Percentiles rank a stretch among this genome's conserved stretches.
Conservation (phyloP, 179 eudicot genomes). For the Silene coronaria region DNA sequence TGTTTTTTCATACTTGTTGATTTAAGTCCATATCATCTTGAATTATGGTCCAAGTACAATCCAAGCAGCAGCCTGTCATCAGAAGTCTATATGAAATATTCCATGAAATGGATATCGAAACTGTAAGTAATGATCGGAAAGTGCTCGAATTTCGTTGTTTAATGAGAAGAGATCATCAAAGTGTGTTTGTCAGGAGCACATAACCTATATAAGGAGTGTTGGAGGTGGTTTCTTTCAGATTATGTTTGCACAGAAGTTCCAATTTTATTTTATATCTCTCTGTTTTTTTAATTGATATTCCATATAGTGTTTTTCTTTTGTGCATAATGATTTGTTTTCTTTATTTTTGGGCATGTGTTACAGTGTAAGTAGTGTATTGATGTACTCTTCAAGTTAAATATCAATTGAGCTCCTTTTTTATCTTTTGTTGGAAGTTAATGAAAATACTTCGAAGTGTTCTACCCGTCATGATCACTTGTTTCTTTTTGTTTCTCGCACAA, state of each 20-base stretch:
- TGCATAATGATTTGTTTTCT: slow-evolving; percentile 20
- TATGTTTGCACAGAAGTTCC: slow-evolving; percentile 18
- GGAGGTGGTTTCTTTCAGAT: slow-evolving; percentile 1
- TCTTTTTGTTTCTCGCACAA: no score
- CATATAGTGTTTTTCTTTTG: slow-evolving; percentile 8
- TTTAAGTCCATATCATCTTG: neutral
- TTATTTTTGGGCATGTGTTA: slow-evolving; percentile 9
- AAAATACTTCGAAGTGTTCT: no score
- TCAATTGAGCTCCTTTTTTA: neutral
- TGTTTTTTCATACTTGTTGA: neutral
- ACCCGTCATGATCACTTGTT: no score
- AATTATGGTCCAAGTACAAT: neutral
- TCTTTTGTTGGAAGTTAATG: no score
- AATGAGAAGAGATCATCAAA: neutral
- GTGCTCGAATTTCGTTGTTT: neutral
- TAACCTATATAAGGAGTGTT: neutral
- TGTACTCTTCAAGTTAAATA: neutral
- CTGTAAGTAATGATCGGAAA: no score
- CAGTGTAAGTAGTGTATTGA: no score
- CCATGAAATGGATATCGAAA: neutral
- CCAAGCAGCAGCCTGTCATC: neutral
- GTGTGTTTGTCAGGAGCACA: neutral
- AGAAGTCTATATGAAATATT: neutral
- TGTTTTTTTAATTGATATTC: neutral
- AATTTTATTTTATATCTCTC: slow-evolving; percentile 12